These are phyloP conservation scores for Fusarium sp. DNA, from an alignment of 2,329 filamentous ascomycete genomes.

Conservation along the genomic window DNA sequence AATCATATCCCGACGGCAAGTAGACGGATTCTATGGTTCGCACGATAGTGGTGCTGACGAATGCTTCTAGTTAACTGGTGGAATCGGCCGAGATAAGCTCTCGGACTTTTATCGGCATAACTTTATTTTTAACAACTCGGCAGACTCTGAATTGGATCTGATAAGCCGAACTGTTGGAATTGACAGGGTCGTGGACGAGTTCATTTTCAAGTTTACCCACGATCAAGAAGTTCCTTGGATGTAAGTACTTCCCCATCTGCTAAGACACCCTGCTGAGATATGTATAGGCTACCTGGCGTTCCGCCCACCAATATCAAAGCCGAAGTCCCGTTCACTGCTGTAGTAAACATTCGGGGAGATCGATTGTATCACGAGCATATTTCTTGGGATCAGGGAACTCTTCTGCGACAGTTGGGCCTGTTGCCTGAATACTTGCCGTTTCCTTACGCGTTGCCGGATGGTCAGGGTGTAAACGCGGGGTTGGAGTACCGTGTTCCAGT, in stretches of 20 bases:
- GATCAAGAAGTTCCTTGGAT: constrained; percentile 73
- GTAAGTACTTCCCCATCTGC: constrained; percentile 55
- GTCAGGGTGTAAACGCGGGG: constrained; percentile 35
- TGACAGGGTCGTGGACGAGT: constrained; percentile 78
- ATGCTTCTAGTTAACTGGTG: constrained; percentile 65
- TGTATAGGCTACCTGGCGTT: constrained; percentile 60
- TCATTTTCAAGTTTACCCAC: constrained; percentile 74
- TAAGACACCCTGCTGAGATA: rapidly evolving
- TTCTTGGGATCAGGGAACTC: constrained; percentile 74
- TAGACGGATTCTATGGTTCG: constrained; percentile 2
- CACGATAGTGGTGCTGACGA: rapidly evolving
- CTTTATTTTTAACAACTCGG: constrained; percentile 80
- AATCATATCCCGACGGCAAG: constrained; percentile 77
- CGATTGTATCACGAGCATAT: constrained; percentile 75
- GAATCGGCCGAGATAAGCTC: constrained; percentile 71
- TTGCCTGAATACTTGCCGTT: constrained; percentile 70
- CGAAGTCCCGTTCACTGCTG: constrained; percentile 68
- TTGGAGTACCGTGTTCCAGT: constrained; percentile 50
- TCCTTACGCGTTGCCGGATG: constrained; percentile 62
- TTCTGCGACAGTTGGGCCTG: constrained; percentile 67
- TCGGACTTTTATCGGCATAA: constrained; percentile 77
- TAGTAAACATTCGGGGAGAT: constrained; percentile 73
- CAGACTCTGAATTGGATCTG: constrained; percentile 73
- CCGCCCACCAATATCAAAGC: constrained; percentile 65
- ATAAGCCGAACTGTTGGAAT: constrained; percentile 77